phyloP scores from a whole-genome alignment of 1,139 yeast species.

The Debaryomyces fabryi region DNA sequence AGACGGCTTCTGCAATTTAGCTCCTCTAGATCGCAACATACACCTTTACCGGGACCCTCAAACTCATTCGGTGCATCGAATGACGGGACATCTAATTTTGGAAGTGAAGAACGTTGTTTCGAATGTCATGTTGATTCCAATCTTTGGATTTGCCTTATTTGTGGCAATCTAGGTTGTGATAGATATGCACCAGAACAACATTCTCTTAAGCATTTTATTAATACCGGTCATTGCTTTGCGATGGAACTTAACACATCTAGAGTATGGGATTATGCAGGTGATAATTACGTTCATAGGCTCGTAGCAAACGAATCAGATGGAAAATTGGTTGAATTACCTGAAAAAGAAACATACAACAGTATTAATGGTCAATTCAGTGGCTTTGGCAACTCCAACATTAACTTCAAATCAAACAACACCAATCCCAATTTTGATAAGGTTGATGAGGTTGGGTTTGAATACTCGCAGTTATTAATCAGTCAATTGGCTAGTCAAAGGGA shows the following conservation, averaged over 20 bases:
- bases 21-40: conserved; percentile 12
- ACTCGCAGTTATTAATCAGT: conserved; percentile 73
- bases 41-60: conserved; percentile 1
- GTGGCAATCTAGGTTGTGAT: conserved; percentile 52
- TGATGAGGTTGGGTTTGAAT: conserved; percentile 70
- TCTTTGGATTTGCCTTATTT: conserved; percentile 49
- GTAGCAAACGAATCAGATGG: conserved; percentile 87
- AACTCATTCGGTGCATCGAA: not conserved
- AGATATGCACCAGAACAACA: conserved; percentile 82
- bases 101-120: conserved; percentile 33
- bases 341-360: conserved; percentile 33
- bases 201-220: conserved; percentile 78
- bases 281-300: conserved; percentile 84
- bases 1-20: conserved; percentile 37
- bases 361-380: conserved; percentile 16
- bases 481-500: conserved; percentile 91
- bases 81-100: conserved; percentile 1
- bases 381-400: conserved; percentile 6
- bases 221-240: conserved; percentile 85
- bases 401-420: conserved; percentile 8
- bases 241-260: conserved; percentile 86
- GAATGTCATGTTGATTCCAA: conserved; percentile 36
- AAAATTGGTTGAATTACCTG: conserved; percentile 71
- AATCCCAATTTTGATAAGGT: conserved; percentile 34
- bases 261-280: conserved; percentile 96